Base-by-base conservation (phyloP, 163 green algal species). In the Chlorella variabilis region DNA sequence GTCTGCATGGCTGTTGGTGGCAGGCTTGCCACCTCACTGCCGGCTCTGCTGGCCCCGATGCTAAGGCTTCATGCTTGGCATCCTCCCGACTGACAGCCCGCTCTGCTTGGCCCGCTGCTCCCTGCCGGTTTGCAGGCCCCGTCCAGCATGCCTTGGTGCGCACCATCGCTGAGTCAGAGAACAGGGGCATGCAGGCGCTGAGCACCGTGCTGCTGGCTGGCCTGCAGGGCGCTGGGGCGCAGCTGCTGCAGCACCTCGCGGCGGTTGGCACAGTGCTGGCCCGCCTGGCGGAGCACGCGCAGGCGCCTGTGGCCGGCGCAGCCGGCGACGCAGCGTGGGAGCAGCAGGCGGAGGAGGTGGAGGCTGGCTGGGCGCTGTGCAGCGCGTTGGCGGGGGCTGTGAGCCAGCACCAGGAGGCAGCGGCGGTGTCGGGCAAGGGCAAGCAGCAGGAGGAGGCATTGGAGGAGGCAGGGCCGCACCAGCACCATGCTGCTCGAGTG, bases 281-380 rank as follows among this genome's bases (percentile, higher is more conserved):
- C 3, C 38, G 27, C 4, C 29, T 67, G 29, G 29, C n/a, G 27
- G 29, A 36, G n/a, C 29, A 63, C 20, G 18, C 23, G 54, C 54
- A n/a, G 23, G 18, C 54, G 23, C 20, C 18, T 6, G 23, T 15
- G 6, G 54, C 15, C 18, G 54, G 6, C 9, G 54, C 20, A 63
- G 54, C 6, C 9, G 18, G 18, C 29, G 7, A 7, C 59, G 15
- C 20, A 17, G 27, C 8, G 38, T 36, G 27, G 59, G 8, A 27
- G 27, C 59, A 39, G 27, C 38, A 51, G 38, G 65, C 38, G 23
- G 73, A 69, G n/a, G 54, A 71, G 51, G 54, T 41, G 15, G 54
- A 79, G 73, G 73, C 73, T 15, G 36, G 23, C 2, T 80, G 73
- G 73, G 73, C 73, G 36, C 38, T 80, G 56, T 58, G 36, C 27